phyloP scores from a whole-genome alignment of 2,329 filamentous ascomycete species.

The Ceratocystis diversiconidia region DNA sequence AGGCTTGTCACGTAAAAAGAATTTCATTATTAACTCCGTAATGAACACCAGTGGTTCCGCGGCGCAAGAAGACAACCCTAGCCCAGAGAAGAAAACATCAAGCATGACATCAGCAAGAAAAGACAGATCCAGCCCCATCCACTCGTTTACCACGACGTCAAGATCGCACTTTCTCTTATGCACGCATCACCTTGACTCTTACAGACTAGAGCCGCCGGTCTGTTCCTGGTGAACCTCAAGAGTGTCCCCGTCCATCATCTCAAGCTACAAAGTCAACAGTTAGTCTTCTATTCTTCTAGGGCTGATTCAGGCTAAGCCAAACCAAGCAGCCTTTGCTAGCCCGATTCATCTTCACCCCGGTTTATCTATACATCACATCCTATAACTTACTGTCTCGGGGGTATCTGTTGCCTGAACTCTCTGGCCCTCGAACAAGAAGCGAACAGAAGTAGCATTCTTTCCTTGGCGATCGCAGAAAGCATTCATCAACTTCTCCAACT shows the following conservation, averaged over 20 bases:
- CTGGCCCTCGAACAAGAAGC: slow-evolving; percentile 92
- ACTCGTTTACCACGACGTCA: not conserved
- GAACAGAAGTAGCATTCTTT: slow-evolving; percentile 68
- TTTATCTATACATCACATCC: too few species aligned
- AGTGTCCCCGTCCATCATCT: slow-evolving; percentile 92
- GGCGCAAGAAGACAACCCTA: not conserved
- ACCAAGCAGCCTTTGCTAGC: too few species aligned
- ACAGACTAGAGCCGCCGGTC: slow-evolving; percentile 52
- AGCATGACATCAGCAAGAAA: not conserved
- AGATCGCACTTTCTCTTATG: not conserved
- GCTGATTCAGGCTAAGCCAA: too few species aligned
- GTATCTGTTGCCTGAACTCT: slow-evolving; percentile 81
- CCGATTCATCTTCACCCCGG: too few species aligned
- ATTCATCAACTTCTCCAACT: slow-evolving; percentile 94
- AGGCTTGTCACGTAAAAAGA: not conserved
- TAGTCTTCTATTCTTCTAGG: not conserved
- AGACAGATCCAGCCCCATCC: not conserved
- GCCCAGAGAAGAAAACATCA: not conserved
- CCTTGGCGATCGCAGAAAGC: slow-evolving; percentile 95
- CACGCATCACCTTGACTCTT: not conserved
- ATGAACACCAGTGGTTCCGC: not conserved
- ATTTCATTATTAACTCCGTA: slow-evolving; percentile 2
- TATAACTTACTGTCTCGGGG: slow-evolving; percentile 66
- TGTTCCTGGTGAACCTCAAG: slow-evolving; percentile 98
- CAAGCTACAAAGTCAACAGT: slow-evolving; percentile 46